These are phyloP conservation scores for Echeveria elegans DNA, from an alignment of 164 flowering plant genomes.

Conservation along the genomic window DNA sequence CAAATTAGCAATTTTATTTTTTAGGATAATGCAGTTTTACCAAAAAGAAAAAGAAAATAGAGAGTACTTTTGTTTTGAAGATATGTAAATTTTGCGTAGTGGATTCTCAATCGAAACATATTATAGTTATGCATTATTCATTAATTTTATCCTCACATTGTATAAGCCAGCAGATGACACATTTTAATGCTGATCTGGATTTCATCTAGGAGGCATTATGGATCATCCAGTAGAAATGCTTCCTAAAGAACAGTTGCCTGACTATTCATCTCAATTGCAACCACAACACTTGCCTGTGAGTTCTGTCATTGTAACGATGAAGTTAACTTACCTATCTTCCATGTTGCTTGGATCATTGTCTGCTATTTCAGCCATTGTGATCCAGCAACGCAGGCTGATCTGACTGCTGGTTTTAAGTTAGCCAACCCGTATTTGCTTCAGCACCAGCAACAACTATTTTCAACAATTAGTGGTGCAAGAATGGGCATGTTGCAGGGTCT, in stretches of 20 bases:
- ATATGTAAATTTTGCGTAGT: not conserved
- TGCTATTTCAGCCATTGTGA: not conserved
- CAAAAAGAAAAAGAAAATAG: too few relatives aligned
- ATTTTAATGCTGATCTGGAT: conserved; percentile 1
- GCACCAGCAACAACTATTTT: conserved; percentile 26
- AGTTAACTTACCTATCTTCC: not conserved
- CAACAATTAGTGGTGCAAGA: conserved; percentile 14
- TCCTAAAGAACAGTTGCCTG: conserved; percentile 33
- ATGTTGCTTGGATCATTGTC: too few relatives aligned
- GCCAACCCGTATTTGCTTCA: conserved; percentile 26
- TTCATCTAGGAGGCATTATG: conserved; percentile 25
- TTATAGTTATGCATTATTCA: not conserved
- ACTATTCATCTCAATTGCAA: conserved; percentile 27
- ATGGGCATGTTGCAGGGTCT: conserved; percentile 15
- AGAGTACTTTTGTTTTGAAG: too few relatives aligned
- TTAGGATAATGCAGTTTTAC: too few relatives aligned
- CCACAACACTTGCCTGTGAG: conserved; percentile 30
- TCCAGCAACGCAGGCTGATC: conserved; percentile 15
- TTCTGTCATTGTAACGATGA: not conserved
- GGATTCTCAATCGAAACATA: not conserved
- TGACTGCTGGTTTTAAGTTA: conserved; percentile 19
- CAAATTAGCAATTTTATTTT: too few relatives aligned
- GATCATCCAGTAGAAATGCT: conserved; percentile 33
- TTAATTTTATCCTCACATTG: not conserved
- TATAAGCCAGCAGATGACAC: not conserved